A percentile compares a stretch with the other conserved stretches of the same genome.
These are phyloP conservation scores for Pisolithus thermaeus DNA, from an alignment of 1,284 basidiomycete species.

Conservation along the genomic window DNA sequence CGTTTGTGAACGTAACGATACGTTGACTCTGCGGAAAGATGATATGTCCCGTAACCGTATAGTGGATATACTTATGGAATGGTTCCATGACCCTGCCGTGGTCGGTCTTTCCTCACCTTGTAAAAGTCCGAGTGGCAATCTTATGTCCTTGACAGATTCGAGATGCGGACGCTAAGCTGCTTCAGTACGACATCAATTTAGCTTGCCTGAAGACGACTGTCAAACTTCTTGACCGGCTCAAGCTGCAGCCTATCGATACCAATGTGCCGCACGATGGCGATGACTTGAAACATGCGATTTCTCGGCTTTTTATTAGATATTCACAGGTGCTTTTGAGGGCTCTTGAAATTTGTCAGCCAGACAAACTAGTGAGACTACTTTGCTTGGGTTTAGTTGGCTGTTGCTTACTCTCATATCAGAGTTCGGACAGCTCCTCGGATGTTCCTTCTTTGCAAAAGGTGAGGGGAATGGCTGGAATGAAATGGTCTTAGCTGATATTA, in stretches of 20 bases:
- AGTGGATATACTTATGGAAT: constrained; percentile 70
- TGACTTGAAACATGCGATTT: constrained; percentile 62
- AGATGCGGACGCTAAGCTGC: constrained; percentile 28
- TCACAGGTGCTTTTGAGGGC: constrained; percentile 60
- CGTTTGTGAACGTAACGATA: constrained; percentile 57
- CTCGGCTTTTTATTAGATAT: constrained; percentile 76
- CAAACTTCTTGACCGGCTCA: constrained; percentile 71
- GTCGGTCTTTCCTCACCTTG: constrained; percentile 29
- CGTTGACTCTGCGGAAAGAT: constrained; percentile 62
- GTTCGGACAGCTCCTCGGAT: constrained; percentile 49
- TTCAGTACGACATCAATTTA: constrained; percentile 64
- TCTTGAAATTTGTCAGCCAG: constrained; percentile 46
- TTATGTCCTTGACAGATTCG: not conserved
- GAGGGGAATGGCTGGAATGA: constrained; percentile 4
- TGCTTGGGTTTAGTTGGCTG: not conserved
- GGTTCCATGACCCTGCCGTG: constrained; percentile 52
- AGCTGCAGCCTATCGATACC: constrained; percentile 57
- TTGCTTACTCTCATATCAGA: constrained; percentile 25
- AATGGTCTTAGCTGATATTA: constrained; percentile 4
- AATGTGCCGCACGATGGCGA: constrained; percentile 49
- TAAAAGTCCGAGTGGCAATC: constrained; percentile 13
- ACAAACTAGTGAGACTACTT: constrained; percentile 35
- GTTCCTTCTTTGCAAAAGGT: constrained; percentile 48
- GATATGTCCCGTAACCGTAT: constrained; percentile 62
- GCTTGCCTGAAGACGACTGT: constrained; percentile 68